A percentile compares a stretch with the other conserved stretches of the same genome.
Evolutionary conservation across 2,329 filamentous ascomycete species (phyloP).

Genomic region (Bipolaris bicolor): DNA sequence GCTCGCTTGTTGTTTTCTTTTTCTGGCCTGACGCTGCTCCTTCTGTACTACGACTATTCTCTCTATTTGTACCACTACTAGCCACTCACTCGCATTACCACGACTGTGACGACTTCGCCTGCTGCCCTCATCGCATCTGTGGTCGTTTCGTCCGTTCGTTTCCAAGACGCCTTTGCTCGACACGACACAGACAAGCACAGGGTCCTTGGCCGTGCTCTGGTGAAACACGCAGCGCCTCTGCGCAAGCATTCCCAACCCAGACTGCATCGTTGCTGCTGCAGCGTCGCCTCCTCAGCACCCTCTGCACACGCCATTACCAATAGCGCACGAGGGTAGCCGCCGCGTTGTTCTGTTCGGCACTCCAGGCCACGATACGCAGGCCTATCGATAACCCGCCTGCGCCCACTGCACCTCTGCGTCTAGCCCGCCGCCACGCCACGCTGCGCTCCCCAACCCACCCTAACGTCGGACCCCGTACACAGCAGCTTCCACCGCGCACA

Average conservation of each 20-base stretch:
- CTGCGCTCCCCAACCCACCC: conserved; percentile 6
- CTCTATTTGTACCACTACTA: too few relatives aligned
- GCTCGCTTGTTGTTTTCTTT: too few relatives aligned
- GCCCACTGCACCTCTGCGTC: background rate
- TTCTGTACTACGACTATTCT: too few relatives aligned
- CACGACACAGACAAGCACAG: background rate
- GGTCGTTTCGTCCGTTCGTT: too few relatives aligned
- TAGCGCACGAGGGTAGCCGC: background rate
- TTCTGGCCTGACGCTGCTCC: too few relatives aligned
- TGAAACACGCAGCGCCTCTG: background rate
- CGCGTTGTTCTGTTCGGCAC: background rate
- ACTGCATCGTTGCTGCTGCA: background rate
- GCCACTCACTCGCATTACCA: too few relatives aligned
- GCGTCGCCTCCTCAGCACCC: background rate
- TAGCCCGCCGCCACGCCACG: background rate
- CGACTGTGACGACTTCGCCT: too few relatives aligned
- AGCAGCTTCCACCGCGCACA: conserved; percentile 6
- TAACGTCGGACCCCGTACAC: conserved; percentile 8
- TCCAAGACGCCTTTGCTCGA: too few relatives aligned
- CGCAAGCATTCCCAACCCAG: background rate
- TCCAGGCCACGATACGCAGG: background rate
- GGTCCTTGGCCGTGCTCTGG: background rate
- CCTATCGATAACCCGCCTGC: background rate
- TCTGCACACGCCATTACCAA: background rate
- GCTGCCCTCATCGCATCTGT: too few relatives aligned